Conservation (phyloP, 495 filamentous ascomycete species). For the Hypoxylon lenormandii region DNA sequence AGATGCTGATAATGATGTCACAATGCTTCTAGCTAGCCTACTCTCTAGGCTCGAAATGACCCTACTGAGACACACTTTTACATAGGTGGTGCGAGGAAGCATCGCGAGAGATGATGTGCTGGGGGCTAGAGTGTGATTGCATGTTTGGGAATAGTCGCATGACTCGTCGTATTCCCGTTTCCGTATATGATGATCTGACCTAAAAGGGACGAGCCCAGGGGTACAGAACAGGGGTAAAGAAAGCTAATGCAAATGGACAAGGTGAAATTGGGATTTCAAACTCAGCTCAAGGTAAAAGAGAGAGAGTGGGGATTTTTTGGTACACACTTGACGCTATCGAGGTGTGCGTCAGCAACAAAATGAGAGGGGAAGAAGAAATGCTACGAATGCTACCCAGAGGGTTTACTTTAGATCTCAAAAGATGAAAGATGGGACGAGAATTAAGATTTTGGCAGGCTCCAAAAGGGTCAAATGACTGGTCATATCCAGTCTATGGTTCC, state of each 20-base stretch:
- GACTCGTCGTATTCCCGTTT: background rate
- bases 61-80: conserved; percentile 2
- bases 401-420: conserved; percentile 6
- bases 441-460: background rate
- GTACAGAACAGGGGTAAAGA: conserved; percentile 9
- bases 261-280: conserved; percentile 1
- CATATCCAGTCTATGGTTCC: conserved; percentile 4
- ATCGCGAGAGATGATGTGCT: conserved; percentile 6
- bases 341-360: conserved; percentile 5
- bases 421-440: conserved; percentile 9
- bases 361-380: conserved; percentile 8
- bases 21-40: conserved; percentile 11
- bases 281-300: background rate
- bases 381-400: conserved; percentile 3
- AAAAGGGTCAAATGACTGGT: conserved; percentile 19
- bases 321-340: background rate
- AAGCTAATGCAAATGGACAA: background rate
- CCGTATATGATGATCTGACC: conserved; percentile 1
- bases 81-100: background rate
- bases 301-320: conserved; percentile 2
- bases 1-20: conserved; percentile 32
- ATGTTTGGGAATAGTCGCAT: conserved; percentile 12
- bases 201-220: background rate
- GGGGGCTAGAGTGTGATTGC: conserved; percentile 13
- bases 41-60: conserved; percentile 2